Evolutionary conservation across 495 filamentous ascomycete genomes (phyloP).

Genomic region (Umbilicaria muhlenbergii): DNA sequence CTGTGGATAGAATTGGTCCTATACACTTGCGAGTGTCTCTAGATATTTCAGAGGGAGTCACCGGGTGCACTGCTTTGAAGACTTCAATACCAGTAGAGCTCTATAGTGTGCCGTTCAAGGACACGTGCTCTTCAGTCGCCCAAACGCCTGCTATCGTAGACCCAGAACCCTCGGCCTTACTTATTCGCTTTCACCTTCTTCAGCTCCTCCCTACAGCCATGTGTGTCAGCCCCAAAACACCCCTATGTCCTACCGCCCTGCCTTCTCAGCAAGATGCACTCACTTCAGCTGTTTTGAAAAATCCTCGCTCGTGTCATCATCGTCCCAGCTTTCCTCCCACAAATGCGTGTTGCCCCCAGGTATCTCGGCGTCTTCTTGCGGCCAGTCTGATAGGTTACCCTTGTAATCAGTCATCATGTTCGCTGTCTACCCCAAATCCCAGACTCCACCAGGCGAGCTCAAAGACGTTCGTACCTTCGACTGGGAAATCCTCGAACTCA

Average conservation of each 20-base stretch:
- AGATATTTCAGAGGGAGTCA: too few relatives aligned
- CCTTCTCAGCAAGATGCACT: conserved; percentile 13
- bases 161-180: conserved; percentile 13
- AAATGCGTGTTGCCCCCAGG: conserved; percentile 59
- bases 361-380: conserved; percentile 70
- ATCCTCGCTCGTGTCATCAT: conserved; percentile 93
- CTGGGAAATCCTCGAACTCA: conserved; percentile 97
- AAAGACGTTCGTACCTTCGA: conserved; percentile 52
- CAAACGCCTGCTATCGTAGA: not conserved
- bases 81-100: too few relatives aligned
- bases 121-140: conserved; percentile 4
- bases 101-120: conserved; percentile 10
- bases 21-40: too few relatives aligned
- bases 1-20: too few relatives aligned
- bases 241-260: not conserved
- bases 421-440: not conserved
- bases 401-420: too few relatives aligned
- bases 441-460: not conserved
- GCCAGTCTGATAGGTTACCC: conserved; percentile 50
- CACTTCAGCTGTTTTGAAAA: conserved; percentile 94
- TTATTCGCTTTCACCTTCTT: conserved; percentile 78
- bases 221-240: not conserved
- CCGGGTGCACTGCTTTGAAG: too few relatives aligned
- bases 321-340: conserved; percentile 99
- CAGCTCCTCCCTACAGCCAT: conserved; percentile 61